Conservation (phyloP, 2,329 filamentous ascomycete species). For the Mollisia scopiformis region DNA sequence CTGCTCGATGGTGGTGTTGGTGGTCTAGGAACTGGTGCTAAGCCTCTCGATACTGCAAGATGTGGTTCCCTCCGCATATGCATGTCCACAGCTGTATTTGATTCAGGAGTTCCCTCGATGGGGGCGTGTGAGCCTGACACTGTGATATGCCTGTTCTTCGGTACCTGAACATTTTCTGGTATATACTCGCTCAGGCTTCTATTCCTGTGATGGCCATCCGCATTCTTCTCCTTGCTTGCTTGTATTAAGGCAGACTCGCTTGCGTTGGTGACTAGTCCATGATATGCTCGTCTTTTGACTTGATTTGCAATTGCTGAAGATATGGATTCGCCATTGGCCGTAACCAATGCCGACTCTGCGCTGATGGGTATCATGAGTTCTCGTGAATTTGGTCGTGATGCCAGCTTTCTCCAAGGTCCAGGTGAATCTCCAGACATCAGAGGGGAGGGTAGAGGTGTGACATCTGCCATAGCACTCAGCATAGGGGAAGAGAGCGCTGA, state of each 20-base stretch:
- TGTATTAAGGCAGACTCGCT: constrained; percentile 25
- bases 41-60: constrained; percentile 76
- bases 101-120: constrained; percentile 45
- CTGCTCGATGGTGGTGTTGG: constrained; percentile 86
- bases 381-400: constrained; percentile 49
- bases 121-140: constrained; percentile 65
- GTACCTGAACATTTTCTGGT: constrained; percentile 69
- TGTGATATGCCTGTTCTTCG: constrained; percentile 71
- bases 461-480: constrained; percentile 74
- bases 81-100: constrained; percentile 52
- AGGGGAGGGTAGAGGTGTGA: constrained; percentile 80
- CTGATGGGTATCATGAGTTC: constrained; percentile 44
- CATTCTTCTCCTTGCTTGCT: constrained; percentile 31
- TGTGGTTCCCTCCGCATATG: constrained; percentile 77
- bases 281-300: constrained; percentile 61
- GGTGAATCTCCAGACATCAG: constrained; percentile 67
- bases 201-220: constrained; percentile 63
- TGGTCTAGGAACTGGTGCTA: constrained; percentile 63
- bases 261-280: constrained; percentile 41
- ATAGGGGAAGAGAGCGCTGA: constrained; percentile 74
- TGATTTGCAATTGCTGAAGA: constrained; percentile 54
- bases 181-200: constrained; percentile 88
- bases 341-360: constrained; percentile 52
- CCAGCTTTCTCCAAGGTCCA: constrained; percentile 64
- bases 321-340: constrained; percentile 54